Evolutionary conservation across 768 basidiomycete species (phyloP).

Genomic region (Boletus subcaerulescens): DNA sequence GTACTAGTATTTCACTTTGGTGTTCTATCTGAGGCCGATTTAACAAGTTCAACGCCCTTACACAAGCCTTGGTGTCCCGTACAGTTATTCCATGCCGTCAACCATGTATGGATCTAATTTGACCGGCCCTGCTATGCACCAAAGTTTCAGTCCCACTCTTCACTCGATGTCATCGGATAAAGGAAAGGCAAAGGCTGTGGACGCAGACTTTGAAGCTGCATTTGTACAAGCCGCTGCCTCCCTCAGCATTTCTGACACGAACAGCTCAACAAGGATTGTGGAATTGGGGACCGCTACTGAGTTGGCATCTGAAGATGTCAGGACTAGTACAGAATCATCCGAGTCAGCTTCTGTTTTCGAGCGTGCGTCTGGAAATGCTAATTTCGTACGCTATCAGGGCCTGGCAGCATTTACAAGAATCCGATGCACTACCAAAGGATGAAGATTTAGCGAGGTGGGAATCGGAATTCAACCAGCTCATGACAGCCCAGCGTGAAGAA

Average conservation of each 20-base stretch:
- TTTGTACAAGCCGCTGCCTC: constrained; percentile 68
- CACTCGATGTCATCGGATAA: constrained; percentile 35
- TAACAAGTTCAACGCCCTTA: constrained; percentile 37
- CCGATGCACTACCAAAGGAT: constrained; percentile 51
- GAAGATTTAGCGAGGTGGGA: constrained; percentile 81
- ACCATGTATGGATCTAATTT: constrained; percentile 34
- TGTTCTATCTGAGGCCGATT: constrained; percentile 3
- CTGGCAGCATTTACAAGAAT: constrained; percentile 61
- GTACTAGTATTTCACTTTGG: not conserved
- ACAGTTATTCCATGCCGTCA: constrained; percentile 35
- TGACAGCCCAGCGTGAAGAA: constrained; percentile 65
- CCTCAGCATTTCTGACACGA: constrained; percentile 39
- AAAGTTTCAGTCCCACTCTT: constrained; percentile 25
- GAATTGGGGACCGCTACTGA: constrained; percentile 50
- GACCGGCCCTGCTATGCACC: constrained; percentile 34
- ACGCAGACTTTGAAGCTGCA: constrained; percentile 83
- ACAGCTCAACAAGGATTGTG: constrained; percentile 47
- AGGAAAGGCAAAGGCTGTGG: constrained; percentile 78
- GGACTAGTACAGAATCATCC: constrained; percentile 44
- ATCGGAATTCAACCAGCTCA: constrained; percentile 75
- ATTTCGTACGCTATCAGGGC: constrained; percentile 39
- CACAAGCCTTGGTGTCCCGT: constrained; percentile 34
- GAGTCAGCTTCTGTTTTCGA: constrained; percentile 38
- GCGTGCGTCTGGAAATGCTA: not conserved
- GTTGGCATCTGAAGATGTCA: constrained; percentile 34